phyloP scores from a whole-genome alignment of 352 stramenopile genomes.

The Halophytophthora batemanensis region DNA sequence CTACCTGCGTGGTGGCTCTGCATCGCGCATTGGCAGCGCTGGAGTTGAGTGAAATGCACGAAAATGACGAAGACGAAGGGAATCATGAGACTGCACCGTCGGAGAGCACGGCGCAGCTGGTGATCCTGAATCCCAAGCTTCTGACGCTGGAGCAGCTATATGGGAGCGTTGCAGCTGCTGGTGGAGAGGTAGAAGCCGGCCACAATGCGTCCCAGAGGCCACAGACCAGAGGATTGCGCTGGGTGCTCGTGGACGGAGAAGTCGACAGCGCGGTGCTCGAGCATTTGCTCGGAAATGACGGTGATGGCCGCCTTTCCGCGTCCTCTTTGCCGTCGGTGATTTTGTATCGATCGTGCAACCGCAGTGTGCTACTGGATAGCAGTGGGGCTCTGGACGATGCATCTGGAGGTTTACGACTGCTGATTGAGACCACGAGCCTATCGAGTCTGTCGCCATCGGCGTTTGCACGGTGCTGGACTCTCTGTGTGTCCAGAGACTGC shows the following conservation, averaged over 20 bases:
- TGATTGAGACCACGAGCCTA: constrained; percentile 24
- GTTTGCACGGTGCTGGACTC: constrained; percentile 15
- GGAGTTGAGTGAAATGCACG: constrained; percentile 27
- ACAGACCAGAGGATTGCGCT: constrained; percentile 9
- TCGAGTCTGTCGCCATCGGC: constrained; percentile 19
- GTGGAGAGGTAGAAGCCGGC: background rate
- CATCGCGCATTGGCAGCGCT: constrained; percentile 48
- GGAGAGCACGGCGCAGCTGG: constrained; percentile 16
- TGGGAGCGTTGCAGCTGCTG: constrained; percentile 11
- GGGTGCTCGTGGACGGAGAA: constrained; percentile 32
- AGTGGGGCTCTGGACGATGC: constrained; percentile 1
- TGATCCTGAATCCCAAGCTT: constrained; percentile 30
- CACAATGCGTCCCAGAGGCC: background rate
- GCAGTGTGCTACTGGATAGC: constrained; percentile 10
- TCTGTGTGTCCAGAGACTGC: constrained; percentile 14
- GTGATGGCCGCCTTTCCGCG: constrained; percentile 4
- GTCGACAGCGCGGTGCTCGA: constrained; percentile 27
- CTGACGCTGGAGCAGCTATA: constrained; percentile 35
- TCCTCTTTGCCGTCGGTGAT: constrained; percentile 13
- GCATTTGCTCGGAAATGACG: constrained; percentile 21
- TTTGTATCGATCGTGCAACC: constrained; percentile 10
- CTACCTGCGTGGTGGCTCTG: constrained; percentile 40
- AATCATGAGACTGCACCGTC: constrained; percentile 1
- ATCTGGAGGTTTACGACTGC: constrained; percentile 5
- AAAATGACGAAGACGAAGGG: constrained; percentile 12